Evolutionary conservation across 345 rosid species (phyloP).

Genomic region (Durio zibethinus): DNA sequence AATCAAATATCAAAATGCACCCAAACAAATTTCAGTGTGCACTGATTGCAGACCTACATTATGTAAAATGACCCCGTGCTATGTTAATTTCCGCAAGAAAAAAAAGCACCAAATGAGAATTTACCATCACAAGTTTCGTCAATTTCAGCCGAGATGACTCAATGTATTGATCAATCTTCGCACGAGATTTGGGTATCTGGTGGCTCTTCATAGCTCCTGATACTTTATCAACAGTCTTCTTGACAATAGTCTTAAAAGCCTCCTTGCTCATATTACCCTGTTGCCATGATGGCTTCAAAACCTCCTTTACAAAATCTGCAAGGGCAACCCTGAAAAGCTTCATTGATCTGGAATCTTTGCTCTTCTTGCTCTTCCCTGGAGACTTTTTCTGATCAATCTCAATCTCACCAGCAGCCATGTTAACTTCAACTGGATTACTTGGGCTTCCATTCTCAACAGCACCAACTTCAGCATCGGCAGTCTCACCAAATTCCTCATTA

Average conservation of each 20-base stretch:
- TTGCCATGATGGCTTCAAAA: conserved; percentile 85
- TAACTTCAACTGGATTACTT: conserved; percentile 32
- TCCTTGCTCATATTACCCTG: conserved; percentile 98
- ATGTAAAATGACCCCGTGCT: not conserved
- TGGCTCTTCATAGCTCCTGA: conserved; percentile 71
- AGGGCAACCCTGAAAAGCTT: conserved; percentile 70
- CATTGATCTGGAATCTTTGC: conserved; percentile 61
- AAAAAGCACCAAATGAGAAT: conserved; percentile 13
- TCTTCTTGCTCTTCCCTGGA: conserved; percentile 47
- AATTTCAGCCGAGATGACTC: conserved; percentile 66
- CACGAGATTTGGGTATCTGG: conserved; percentile 74
- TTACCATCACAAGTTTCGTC: conserved; percentile 92
- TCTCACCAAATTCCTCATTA: conserved; percentile 66
- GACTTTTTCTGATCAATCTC: conserved; percentile 61
- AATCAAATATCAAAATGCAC: not conserved
- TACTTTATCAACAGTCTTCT: conserved; percentile 88
- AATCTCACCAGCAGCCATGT: conserved; percentile 34
- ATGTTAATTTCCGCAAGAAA: not conserved
- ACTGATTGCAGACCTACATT: not conserved
- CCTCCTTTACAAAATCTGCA: conserved; percentile 89
- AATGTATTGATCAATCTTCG: conserved; percentile 77
- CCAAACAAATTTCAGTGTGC: not conserved
- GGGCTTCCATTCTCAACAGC: conserved; percentile 58
- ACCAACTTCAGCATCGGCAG: conserved; percentile 59
- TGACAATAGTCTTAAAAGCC: conserved; percentile 85